These are phyloP conservation scores for Seminavis robusta DNA, from an alignment of 108 stramenopile species.

Conservation along the genomic window DNA sequence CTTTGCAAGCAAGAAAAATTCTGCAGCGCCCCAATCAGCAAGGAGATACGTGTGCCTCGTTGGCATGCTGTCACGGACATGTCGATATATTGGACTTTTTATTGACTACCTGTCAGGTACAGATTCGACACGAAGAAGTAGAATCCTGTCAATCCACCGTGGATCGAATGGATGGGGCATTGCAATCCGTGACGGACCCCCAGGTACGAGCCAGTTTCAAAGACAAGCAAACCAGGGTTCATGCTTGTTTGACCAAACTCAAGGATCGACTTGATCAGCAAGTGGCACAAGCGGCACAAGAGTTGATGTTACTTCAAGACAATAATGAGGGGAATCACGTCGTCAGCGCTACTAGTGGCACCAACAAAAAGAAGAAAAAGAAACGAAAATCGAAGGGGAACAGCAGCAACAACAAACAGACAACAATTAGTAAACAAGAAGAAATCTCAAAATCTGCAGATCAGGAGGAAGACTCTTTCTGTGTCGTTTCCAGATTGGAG, in stretches of 20 bases:
- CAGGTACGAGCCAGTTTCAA: too few relatives aligned
- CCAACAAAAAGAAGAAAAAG: not conserved
- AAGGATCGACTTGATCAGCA: too few relatives aligned
- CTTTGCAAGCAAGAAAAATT: too few relatives aligned
- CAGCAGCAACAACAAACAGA: slow-evolving; percentile 17
- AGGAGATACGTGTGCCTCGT: slow-evolving; percentile 25
- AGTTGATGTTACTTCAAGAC: slow-evolving; percentile 6
- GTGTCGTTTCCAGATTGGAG: too few relatives aligned
- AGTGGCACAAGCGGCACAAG: too few relatives aligned
- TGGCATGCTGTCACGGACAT: slow-evolving; percentile 51
- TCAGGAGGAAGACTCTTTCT: not conserved
- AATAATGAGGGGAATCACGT: slow-evolving; percentile 3
- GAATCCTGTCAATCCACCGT: slow-evolving; percentile 24
- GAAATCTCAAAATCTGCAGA: slow-evolving; percentile 8
- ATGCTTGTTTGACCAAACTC: too few relatives aligned
- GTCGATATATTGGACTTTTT: slow-evolving; percentile 30
- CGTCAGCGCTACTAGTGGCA: not conserved
- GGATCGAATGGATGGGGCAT: slow-evolving; percentile 12
- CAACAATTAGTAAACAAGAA: slow-evolving; percentile 6
- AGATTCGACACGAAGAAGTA: slow-evolving; percentile 19
- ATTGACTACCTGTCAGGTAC: slow-evolving; percentile 9
- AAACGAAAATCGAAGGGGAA: slow-evolving; percentile 13
- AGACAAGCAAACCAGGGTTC: too few relatives aligned
- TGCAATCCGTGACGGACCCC: too few relatives aligned
- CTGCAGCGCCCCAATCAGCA: too few relatives aligned